Conservation (phyloP, 768 basidiomycete species). For the Filobasidium floriforme region DNA sequence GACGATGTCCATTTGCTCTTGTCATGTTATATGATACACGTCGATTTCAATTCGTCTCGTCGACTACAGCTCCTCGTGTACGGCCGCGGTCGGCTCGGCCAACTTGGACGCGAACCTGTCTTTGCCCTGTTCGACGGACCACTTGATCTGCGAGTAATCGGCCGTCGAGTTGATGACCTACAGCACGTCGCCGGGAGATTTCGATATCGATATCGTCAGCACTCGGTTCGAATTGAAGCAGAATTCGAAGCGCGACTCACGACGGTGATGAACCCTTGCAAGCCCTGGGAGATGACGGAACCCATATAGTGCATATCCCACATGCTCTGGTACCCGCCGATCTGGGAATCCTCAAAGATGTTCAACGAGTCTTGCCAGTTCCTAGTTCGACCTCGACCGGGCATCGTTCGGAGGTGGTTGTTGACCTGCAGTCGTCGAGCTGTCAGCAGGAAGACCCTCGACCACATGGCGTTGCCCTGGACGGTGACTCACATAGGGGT, state of each 20-base stretch:
- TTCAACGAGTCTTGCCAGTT: constrained; percentile 44
- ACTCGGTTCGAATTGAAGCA: background rate
- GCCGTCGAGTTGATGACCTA: constrained; percentile 8
- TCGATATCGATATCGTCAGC: background rate
- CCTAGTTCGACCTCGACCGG: constrained; percentile 39
- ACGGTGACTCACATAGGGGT: constrained; percentile 3
- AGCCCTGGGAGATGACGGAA: constrained; percentile 37
- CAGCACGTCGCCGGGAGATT: background rate
- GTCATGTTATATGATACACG: no score
- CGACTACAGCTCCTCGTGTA: background rate
- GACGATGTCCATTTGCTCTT: no score
- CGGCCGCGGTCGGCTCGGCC: background rate
- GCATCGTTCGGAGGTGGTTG: constrained; percentile 34
- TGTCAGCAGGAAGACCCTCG: no score
- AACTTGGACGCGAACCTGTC: background rate
- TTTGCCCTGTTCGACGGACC: constrained; percentile 10
- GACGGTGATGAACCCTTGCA: constrained; percentile 42
- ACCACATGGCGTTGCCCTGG: background rate
- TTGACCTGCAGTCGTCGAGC: constrained; percentile 32
- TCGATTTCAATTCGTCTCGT: no score
- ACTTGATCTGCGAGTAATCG: background rate
- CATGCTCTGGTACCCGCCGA: constrained; percentile 37
- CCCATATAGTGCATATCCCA: constrained; percentile 41
- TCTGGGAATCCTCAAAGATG: constrained; percentile 40
- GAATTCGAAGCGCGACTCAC: constrained; percentile 15